These are phyloP conservation scores for Hypsizygus marmoreus DNA, from an alignment of 768 basidiomycete genomes.

Conservation along the genomic window DNA sequence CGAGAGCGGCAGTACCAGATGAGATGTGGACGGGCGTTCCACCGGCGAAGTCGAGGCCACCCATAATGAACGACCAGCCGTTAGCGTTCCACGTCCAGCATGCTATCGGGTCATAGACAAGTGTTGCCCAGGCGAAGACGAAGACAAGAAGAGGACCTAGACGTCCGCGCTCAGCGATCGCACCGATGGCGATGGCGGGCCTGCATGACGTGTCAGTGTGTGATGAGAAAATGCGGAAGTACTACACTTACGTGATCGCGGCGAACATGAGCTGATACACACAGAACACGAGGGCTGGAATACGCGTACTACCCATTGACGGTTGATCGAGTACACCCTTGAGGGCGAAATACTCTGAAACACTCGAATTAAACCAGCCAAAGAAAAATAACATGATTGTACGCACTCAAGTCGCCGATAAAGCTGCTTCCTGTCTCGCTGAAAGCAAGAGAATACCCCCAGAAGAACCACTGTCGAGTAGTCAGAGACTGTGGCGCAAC, in stretches of 20 bases:
- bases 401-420: slow-evolving; percentile 83
- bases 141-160: slow-evolving; percentile 88
- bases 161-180: slow-evolving; percentile 86
- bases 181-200: slow-evolving; percentile 88
- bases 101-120: slow-evolving; percentile 93
- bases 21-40: slow-evolving; percentile 97
- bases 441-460: slow-evolving; percentile 94
- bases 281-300: slow-evolving; percentile 78
- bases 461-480: slow-evolving; percentile 86
- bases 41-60: slow-evolving; percentile 91
- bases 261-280: slow-evolving; percentile 93
- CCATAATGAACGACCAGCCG: slow-evolving; percentile 74
- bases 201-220: slow-evolving; percentile 37
- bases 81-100: slow-evolving; percentile 95
- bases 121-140: slow-evolving; percentile 85
- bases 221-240: slow-evolving; percentile 14
- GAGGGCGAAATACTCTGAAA: slow-evolving; percentile 78
- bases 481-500: not conserved
- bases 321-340: slow-evolving; percentile 75
- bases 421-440: slow-evolving; percentile 71
- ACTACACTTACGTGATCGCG: slow-evolving; percentile 68
- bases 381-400: not conserved
- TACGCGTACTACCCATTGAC: slow-evolving; percentile 67
- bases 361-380: slow-evolving; percentile 1
- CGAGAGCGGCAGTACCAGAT: slow-evolving; percentile 89